Evolutionary conservation across 2,329 filamentous ascomycete species (phyloP).

Genomic region (Pyricularia sp.): DNA sequence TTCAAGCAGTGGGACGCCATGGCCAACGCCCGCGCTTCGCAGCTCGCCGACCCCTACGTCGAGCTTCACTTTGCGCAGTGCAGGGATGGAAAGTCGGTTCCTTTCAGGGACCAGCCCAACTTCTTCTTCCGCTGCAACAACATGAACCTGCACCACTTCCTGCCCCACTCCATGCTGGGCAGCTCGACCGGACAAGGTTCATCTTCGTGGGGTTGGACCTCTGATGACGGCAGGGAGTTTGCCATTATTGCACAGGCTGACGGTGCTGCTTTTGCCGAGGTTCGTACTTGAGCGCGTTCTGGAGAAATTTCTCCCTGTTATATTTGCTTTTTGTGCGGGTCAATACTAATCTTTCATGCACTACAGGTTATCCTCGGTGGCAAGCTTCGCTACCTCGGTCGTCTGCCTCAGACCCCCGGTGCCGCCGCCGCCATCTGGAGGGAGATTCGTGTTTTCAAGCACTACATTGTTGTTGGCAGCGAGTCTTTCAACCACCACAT

Average conservation of each 20-base stretch:
- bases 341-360: neutral
- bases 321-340: neutral
- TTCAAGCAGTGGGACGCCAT: neutral
- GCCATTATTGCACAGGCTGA: slow-evolving; percentile 44
- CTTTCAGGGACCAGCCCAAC: neutral
- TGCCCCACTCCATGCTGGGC: slow-evolving; percentile 3
- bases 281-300: neutral
- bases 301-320: neutral
- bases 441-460: slow-evolving; percentile 35
- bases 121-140: slow-evolving; percentile 4
- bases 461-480: slow-evolving; percentile 27
- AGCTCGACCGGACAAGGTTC: slow-evolving; percentile 3
- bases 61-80: slow-evolving; percentile 1
- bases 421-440: slow-evolving; percentile 27
- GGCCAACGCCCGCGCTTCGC: neutral
- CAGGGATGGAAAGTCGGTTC: neutral
- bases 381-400: slow-evolving; percentile 41
- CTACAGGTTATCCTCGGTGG: slow-evolving; percentile 32
- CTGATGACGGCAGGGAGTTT: slow-evolving; percentile 41
- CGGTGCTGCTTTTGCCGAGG: slow-evolving; percentile 43
- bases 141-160: slow-evolving; percentile 6
- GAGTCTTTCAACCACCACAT: slow-evolving; percentile 42
- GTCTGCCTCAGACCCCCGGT: slow-evolving; percentile 32
- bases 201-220: slow-evolving; percentile 34
- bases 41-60: neutral